A percentile compares a stretch with the other conserved stretches of the same genome.
Conservation (phyloP, 495 filamentous ascomycete species). For the Cenococcum geophilum region DNA sequence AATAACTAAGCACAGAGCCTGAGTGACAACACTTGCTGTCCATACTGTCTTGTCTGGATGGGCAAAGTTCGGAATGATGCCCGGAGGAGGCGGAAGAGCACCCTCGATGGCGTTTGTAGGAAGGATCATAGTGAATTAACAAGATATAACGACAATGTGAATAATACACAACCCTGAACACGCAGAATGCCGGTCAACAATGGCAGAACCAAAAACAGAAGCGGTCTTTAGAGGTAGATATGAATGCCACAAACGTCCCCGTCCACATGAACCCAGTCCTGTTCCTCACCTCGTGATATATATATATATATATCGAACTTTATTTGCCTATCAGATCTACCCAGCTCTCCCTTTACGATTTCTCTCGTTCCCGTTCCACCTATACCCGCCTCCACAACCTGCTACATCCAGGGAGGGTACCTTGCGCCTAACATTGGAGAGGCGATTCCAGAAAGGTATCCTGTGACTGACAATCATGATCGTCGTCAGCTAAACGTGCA, state of each 20-base stretch:
- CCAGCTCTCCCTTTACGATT: background rate
- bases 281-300: background rate
- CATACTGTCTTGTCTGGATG: slow-evolving; percentile 8
- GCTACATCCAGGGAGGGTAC: background rate
- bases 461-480: no score
- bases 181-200: background rate
- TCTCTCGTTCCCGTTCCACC: background rate
- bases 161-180: background rate
- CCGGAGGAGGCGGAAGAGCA: background rate
- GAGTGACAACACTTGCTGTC: slow-evolving; percentile 35
- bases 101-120: background rate
- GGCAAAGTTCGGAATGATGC: slow-evolving; percentile 6
- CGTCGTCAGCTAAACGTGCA: no score
- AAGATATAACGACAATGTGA: background rate
- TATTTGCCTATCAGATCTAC: background rate
- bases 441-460: no score
- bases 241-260: no score
- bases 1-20: slow-evolving; percentile 45
- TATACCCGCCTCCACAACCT: background rate
- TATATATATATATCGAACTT: background rate
- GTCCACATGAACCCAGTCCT: background rate
- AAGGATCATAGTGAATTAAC: background rate
- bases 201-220: no score
- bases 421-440: background rate
- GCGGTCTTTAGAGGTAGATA: no score